phyloP scores from a whole-genome alignment of 1,284 basidiomycete species.

The Marasmius oreades region DNA sequence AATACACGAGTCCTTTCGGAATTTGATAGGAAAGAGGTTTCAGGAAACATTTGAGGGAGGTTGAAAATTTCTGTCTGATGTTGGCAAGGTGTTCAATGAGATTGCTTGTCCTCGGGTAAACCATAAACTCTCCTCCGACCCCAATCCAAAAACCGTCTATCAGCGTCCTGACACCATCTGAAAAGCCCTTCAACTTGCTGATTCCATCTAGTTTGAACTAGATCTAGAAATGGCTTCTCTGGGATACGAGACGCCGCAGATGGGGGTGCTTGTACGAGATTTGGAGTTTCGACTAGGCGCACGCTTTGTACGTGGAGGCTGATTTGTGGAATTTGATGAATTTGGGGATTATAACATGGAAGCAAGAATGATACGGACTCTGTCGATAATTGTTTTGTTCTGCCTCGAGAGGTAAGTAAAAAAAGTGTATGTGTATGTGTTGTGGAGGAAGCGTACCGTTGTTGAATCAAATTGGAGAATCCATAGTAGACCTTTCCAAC shows the following conservation, averaged over 20 bases:
- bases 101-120: too few relatives aligned
- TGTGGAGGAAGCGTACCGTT: conserved; percentile 32
- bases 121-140: conserved; percentile 26
- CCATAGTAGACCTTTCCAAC: conserved; percentile 49
- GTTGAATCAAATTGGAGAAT: conserved; percentile 54
- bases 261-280: conserved; percentile 38
- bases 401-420: conserved; percentile 18
- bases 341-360: neutral
- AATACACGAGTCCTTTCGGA: too few relatives aligned
- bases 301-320: conserved; percentile 47
- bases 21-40: too few relatives aligned
- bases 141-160: conserved; percentile 40
- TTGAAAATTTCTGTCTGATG: too few relatives aligned
- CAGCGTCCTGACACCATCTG: conserved; percentile 37
- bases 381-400: conserved; percentile 45
- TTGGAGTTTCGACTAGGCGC: conserved; percentile 43
- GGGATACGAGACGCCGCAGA: conserved; percentile 48
- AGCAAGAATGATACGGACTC: conserved; percentile 42
- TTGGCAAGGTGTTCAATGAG: too few relatives aligned
- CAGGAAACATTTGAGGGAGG: too few relatives aligned
- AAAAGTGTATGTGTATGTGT: neutral
- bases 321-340: conserved; percentile 4
- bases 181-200: conserved; percentile 42
- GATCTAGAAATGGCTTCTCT: conserved; percentile 36
- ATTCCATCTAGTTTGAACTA: conserved; percentile 52